Evolutionary conservation across 176 grass and related monocot genomes (phyloP), one percentile per base, ranked within the genome.

Genomic region (Rhynchospora tenuis): DNA sequence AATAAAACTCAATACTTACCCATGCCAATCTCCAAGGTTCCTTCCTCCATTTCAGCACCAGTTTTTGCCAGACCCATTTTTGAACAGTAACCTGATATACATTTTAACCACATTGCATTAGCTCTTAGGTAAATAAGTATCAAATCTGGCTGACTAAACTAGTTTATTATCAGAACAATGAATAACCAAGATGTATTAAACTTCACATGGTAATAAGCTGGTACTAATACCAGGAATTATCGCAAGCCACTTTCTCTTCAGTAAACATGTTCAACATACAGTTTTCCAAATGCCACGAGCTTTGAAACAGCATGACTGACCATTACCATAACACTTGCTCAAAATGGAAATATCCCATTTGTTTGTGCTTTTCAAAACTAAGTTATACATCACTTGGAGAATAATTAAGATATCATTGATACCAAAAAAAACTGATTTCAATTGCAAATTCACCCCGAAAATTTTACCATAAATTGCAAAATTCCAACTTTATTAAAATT

Each of bases 21-120:
- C 88, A 94, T 94, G 83, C 90, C 92, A 64, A 96, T 96, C 89
- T 93, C 93, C 87, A 96, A 82, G 9, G 83, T 86, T 19, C 93
- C 93, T 62, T 96, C 93, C 84, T 91, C 91, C 85, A 93, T 82
- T 72, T 88, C 89, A 77, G 78, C 84, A 51, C 69, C 88, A 85
- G 82, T 86, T 73, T 97, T 97, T 73, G 86, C 88, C 63, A 90
- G 85, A 84, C 86, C 88, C 96, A 99, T 95, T 61, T 56, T 95
- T 33, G 72, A 77, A 42, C 52, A 51, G 79, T 66, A 85, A 89
- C 71, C 94, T 91, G 83, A 72, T 59, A 77, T 3, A 64, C 27
- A 82, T 61, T 69, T 73, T 61, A 67, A 67, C 55, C 48, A 29
- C 24, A 16, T 52, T 16, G 23, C 12, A 14, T 76, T 52, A 76